phyloP scores from a whole-genome alignment of 108 stramenopile species.

The Nannochloropsis salina region DNA sequence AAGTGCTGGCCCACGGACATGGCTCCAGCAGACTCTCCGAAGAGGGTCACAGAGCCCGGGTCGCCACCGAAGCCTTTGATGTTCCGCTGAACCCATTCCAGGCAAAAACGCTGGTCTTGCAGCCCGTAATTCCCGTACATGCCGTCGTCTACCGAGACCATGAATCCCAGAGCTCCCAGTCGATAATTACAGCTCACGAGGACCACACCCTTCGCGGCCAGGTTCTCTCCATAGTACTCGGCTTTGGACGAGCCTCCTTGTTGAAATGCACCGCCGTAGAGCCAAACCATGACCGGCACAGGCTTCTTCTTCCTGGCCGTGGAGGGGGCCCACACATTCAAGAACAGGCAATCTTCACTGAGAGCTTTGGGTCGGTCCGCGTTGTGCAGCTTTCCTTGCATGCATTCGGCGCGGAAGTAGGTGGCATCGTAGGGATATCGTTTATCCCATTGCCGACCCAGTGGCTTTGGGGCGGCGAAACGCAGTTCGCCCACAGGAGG shows the following conservation, averaged over 20 bases:
- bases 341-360: slow-evolving; percentile 53
- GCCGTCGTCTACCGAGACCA: slow-evolving; percentile 48
- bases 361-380: background rate
- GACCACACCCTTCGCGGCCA: slow-evolving; percentile 43
- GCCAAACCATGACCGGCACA: slow-evolving; percentile 56
- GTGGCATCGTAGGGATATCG: slow-evolving; percentile 22
- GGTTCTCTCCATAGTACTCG: slow-evolving; percentile 35
- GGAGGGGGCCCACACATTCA: slow-evolving; percentile 57
- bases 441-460: slow-evolving; percentile 26
- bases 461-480: slow-evolving; percentile 44
- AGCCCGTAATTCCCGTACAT: slow-evolving; percentile 53
- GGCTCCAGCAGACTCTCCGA: slow-evolving; percentile 60
- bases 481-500: slow-evolving; percentile 52
- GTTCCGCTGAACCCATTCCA: slow-evolving; percentile 61
- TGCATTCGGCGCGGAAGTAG: slow-evolving; percentile 46
- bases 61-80: slow-evolving; percentile 54
- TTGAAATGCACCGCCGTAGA: slow-evolving; percentile 58
- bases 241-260: slow-evolving; percentile 46
- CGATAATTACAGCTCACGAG: slow-evolving; percentile 58
- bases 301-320: slow-evolving; percentile 14
- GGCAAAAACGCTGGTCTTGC: slow-evolving; percentile 54
- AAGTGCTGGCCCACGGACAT: slow-evolving; percentile 74
- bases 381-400: slow-evolving; percentile 34
- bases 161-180: slow-evolving; percentile 55
- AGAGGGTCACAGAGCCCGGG: slow-evolving; percentile 49